Base-by-base conservation (phyloP, 148 eudicot species). In the Rhododendron henanense region DNA sequence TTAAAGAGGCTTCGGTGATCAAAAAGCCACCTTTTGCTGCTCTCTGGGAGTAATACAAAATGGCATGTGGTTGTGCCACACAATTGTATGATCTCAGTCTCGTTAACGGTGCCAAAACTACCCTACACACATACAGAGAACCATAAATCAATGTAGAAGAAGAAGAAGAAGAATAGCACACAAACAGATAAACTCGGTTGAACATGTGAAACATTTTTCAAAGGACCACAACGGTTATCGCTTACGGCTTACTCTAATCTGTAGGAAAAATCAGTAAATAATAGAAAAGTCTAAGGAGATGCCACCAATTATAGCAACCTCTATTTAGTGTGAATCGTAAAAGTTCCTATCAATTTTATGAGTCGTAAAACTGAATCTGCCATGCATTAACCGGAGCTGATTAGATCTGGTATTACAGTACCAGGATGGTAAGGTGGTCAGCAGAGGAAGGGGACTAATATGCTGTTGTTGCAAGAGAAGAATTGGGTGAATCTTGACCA, bases 71-170 rank as follows among this genome's bases (percentile, higher is more conserved):
- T 82, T 91, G 92, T 65, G 94, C 90, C 23, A 93, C 78, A 45
- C 78, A 79, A 67, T 87, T 61, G 53, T 89, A 87, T 9, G 92
- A 92, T 65, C 93, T 81, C 15, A 78, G 39, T 63, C 93, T 87
- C 2, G 91, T 88, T 86, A 93, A 45, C 0, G 92, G 94, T 35
- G 94, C 91, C 88, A 93, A 65, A 71, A 93, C 94, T 48, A 93
- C 89, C 37, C 94, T 93, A 83, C 51, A 82, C 21, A 14, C 74
- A 82, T 45, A 51, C 35, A 33, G 13, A 63, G 21, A 81, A 35
- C 14, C 15, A 71, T 57, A 11, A 67, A 47, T 63, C 31, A 14
- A 71, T 71, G 77, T 11, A 55, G 25, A 44, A 23, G 3, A n/a
- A 9, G 37, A 59, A 59, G 67, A 15, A 16, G 61, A 3, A 53